Conservation (phyloP, 2,329 filamentous ascomycete genomes). For the Ilyonectria sp. region DNA sequence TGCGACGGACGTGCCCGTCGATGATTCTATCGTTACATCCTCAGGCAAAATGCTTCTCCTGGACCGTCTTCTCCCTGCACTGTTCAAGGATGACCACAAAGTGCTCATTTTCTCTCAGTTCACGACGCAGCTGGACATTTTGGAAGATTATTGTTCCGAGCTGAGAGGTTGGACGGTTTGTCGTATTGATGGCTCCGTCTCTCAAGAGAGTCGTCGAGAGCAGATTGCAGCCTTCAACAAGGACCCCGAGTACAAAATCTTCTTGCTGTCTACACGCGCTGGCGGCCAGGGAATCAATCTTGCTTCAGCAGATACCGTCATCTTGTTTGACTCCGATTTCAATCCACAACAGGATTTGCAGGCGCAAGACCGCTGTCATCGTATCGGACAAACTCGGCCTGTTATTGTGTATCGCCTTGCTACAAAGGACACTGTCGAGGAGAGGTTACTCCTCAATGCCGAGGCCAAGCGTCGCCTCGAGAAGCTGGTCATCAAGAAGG, state of each 20-base stretch:
- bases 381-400: conserved; percentile 92
- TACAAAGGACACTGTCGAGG: conserved; percentile 93
- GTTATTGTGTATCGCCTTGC: conserved; percentile 96
- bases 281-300: conserved; percentile 97
- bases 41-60: conserved; percentile 97
- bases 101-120: conserved; percentile 98
- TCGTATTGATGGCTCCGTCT: conserved; percentile 91
- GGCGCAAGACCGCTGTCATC: conserved; percentile 94
- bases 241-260: conserved; percentile 78
- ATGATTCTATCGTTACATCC: conserved; percentile 86
- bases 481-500: conserved; percentile 96
- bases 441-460: conserved; percentile 86
- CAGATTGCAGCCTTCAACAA: conserved; percentile 84
- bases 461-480: conserved; percentile 94
- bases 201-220: conserved; percentile 78
- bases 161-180: conserved; percentile 86
- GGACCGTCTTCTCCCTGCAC: conserved; percentile 83
- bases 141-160: conserved; percentile 86
- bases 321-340: conserved; percentile 91
- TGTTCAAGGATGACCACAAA: conserved; percentile 86
- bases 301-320: conserved; percentile 90
- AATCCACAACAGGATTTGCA: conserved; percentile 98
- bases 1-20: conserved; percentile 71
- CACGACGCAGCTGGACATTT: conserved; percentile 91
- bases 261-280: conserved; percentile 90